Percentiles rank a stretch among this genome's conserved stretches.
Evolutionary conservation across 352 stramenopile species (phyloP).

Genomic region (Pythium dissotocum): DNA sequence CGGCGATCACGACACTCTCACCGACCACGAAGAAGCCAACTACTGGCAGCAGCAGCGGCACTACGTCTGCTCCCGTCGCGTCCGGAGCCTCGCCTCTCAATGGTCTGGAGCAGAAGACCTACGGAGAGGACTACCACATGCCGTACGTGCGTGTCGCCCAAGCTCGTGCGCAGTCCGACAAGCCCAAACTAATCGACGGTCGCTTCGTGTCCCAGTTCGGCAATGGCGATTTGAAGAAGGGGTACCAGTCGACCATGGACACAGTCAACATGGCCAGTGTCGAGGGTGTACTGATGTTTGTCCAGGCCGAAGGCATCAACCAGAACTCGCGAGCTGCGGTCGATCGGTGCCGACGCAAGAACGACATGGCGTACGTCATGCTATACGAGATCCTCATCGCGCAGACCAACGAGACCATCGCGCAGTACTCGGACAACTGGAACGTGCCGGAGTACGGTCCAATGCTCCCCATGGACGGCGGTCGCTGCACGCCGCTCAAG

Average conservation of each 20-base stretch:
- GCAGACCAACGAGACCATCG: constrained; percentile 35
- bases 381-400: constrained; percentile 39
- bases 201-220: constrained; percentile 55
- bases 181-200: constrained; percentile 46
- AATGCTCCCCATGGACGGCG: constrained; percentile 27
- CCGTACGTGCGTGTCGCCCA: constrained; percentile 51
- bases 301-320: constrained; percentile 36
- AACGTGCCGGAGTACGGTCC: constrained; percentile 29
- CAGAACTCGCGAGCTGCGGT: constrained; percentile 8
- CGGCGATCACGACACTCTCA: neutral
- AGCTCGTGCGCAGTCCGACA: constrained; percentile 66
- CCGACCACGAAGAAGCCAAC: constrained; percentile 5
- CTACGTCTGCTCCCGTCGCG: no score
- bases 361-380: constrained; percentile 44
- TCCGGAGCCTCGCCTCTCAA: neutral
- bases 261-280: constrained; percentile 35
- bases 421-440: constrained; percentile 25
- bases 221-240: constrained; percentile 7
- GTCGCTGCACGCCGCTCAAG: constrained; percentile 26
- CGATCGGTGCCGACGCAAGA: constrained; percentile 39
- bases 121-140: constrained; percentile 58
- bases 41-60: neutral
- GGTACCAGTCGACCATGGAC: constrained; percentile 24
- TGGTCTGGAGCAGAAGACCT: neutral
- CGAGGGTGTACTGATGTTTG: constrained; percentile 29